Percentiles rank a stretch among this genome's conserved stretches.
These are phyloP conservation scores for Aspergillus pseudoglaucus DNA, from an alignment of 2,329 filamentous ascomycete genomes.

Conservation along the genomic window DNA sequence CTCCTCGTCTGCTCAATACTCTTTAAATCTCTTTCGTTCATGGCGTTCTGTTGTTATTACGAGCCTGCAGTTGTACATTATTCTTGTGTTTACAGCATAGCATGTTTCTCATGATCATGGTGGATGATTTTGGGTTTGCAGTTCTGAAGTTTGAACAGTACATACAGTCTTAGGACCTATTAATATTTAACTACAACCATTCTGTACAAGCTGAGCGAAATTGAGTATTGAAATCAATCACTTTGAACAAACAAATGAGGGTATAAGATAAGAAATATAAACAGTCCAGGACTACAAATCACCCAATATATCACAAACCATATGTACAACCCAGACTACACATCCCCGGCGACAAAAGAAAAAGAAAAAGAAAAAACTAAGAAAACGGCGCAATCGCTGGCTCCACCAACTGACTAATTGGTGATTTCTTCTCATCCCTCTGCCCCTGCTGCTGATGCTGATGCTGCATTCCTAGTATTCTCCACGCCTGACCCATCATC, in stretches of 20 bases:
- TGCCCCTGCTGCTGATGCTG: not conserved
- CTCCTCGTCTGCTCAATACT: not conserved
- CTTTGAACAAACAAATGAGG: not conserved
- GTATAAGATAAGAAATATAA: not conserved
- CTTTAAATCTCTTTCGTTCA: not conserved
- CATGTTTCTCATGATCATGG: no score
- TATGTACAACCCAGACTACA: not conserved
- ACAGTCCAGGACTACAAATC: not conserved
- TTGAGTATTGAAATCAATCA: no score
- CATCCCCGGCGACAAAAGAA: not conserved
- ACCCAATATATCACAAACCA: not conserved
- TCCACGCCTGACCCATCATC: constrained; percentile 37
- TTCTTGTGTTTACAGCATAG: not conserved
- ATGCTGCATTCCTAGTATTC: constrained; percentile 36
- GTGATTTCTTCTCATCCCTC: not conserved
- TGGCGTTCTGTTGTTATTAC: not conserved
- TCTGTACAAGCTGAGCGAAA: no score
- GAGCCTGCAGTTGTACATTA: not conserved
- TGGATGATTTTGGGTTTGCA: no score
- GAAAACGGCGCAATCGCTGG: constrained; percentile 7
- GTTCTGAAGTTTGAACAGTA: no score
- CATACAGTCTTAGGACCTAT: no score
- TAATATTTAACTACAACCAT: no score
- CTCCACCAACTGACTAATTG: constrained; percentile 2
- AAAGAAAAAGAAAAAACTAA: not conserved